Percentiles rank a stretch among this genome's conserved stretches.
These are phyloP conservation scores for Osmanthus fragrans DNA, from an alignment of 257 asterid species.

Conservation along the genomic window DNA sequence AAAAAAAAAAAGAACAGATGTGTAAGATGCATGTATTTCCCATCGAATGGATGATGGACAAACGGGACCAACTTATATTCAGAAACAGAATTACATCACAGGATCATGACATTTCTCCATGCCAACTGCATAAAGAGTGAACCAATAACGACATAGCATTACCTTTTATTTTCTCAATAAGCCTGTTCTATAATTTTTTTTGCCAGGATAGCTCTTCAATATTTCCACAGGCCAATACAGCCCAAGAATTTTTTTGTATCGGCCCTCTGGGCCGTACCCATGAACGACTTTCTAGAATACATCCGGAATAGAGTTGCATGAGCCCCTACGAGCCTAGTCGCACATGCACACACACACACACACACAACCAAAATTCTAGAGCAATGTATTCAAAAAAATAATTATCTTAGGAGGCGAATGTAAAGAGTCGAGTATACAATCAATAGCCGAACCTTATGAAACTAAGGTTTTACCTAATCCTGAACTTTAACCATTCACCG, in stretches of 20 bases:
- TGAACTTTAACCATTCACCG: not conserved
- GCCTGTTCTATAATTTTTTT: not conserved
- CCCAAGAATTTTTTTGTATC: not conserved
- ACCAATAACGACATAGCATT: not conserved
- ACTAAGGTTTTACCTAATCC: not conserved
- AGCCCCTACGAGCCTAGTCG: not conserved
- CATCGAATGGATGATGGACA: not conserved
- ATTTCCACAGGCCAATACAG: not conserved
- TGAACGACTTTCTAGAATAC: no score
- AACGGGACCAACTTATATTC: not conserved
- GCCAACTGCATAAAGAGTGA: not conserved
- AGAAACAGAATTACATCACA: not conserved
- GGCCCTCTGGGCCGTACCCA: no score
- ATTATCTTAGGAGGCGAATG: not conserved
- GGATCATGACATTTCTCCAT: no score
- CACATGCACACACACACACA: not conserved
- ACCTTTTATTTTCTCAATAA: no score
- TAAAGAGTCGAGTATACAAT: not conserved
- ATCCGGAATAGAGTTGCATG: not conserved
- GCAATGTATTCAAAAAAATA: not conserved
- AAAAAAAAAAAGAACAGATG: not conserved
- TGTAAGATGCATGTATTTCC: not conserved
- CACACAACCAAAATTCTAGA: not conserved
- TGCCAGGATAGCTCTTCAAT: not conserved
- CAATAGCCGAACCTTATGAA: not conserved